Evolutionary conservation across 306 rosid genomes (phyloP), one percentile per base, ranked within the genome.

Genomic region (Macrotyloma uniflorum): DNA sequence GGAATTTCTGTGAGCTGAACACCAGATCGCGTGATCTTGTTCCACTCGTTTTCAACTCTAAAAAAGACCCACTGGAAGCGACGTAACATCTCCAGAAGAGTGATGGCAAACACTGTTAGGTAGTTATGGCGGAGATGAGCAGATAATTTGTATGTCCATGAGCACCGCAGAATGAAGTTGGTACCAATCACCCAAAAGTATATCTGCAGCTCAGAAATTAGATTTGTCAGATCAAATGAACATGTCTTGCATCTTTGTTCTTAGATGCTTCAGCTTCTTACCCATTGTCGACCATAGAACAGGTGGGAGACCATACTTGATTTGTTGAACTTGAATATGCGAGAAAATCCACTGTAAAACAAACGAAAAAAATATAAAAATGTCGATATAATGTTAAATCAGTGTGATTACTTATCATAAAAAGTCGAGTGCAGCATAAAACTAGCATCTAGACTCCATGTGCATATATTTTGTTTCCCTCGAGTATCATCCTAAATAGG

Each of bases 101-200:
- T 81, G 81, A 95, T 86, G 0, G 91, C 53, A 8, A 95, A 95
- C 49, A 95, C 93, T 0, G 99, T 95, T 26, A 93, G 87, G 82
- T 95, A 95, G 83, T 95, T 95, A 82, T 95, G 97, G 26, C 99
- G 98, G 42, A 95, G 90, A 91, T 95, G 98, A 20, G 99, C 93
- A 33, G 99, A 95, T 58, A 95, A 77, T 85, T 95, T 95, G 77
- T 93, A 95, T 8, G 99, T 95, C 99, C 99, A 93, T 0, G 99
- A 84, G 77, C 99, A 88, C 19, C 98, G 96, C 75, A 95, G 72
- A 54, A 95, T 35, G 76, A 93, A 87, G 92, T 95, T 95, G 88
- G 97, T 95, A 65, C 90, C 90, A 19, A 95, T 85, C 68, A 79
- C 97, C 98, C 98, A 95, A 80, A 87, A 83, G 82, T 89, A 95